Evolutionary conservation across 352 stramenopile species (phyloP), one percentile per base, ranked within the genome.

Genomic region (Pythium chondricola): DNA sequence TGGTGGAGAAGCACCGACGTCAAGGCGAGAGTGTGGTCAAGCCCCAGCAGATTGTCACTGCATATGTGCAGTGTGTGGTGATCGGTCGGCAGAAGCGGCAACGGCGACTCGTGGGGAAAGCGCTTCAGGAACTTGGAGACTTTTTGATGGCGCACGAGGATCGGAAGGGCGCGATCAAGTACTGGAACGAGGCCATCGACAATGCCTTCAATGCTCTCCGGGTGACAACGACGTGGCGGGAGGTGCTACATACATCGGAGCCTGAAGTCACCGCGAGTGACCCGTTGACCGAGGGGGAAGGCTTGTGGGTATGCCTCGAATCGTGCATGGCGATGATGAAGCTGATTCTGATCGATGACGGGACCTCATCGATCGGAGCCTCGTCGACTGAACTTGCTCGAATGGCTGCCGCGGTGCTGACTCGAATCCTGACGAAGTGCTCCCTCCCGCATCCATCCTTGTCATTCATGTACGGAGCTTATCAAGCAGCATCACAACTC

Each of bases 161-260:
- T 14, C 7, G 37, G 1, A 59, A 67, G 41, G 32, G 56, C 14
- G 82, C 79, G n/a, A 39, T 58, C 17, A 90, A 88, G 36, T 56
- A 45, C 20, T 93, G 82, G 82, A 65, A 83, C 6, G 82, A 91
- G 40, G 65, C 54, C 6, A 57, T 93, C 39, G 82, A 93, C 38
- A 88, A 88, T 26, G 74, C 80, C 0, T 88, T 87, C 30, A 76
- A 64, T 8, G 61, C 65, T 20, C 49, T 93, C 3, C 69, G 76
- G 22, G 58, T 80, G 8, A 54, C 61, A 0, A 52, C 52, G 11
- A 69, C 40, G 17, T 91, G 79, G 79, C 66, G 75, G 24, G 61
- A 85, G 11, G 56, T 75, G 8, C 22, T 87, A 32, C 24, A 63
- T 11, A 63, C 62, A 38, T 52, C 62, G 21, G 20, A 30, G 37